These are phyloP conservation scores for Tuber melanosporum DNA, from an alignment of 495 filamentous ascomycete species.

Conservation along the genomic window DNA sequence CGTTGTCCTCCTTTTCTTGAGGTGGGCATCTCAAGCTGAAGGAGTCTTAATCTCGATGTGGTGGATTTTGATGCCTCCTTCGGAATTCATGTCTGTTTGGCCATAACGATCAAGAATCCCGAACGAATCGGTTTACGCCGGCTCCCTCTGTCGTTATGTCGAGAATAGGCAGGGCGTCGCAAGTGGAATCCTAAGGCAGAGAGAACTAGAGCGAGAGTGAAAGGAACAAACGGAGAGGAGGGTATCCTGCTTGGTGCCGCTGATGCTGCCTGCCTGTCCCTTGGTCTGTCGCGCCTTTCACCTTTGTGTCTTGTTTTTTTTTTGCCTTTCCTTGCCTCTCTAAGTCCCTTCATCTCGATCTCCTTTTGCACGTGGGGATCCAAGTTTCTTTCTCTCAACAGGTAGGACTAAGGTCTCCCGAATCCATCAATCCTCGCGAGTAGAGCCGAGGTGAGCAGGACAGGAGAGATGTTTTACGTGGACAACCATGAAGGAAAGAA, in stretches of 20 bases:
- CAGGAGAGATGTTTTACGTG: not conserved
- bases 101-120: not conserved
- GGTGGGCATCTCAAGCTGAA: not conserved
- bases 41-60: not conserved
- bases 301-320: not conserved
- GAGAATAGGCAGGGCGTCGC: not conserved
- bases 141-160: not conserved
- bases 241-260: not conserved
- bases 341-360: slow-evolving; percentile 33
- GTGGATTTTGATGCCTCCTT: not conserved
- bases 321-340: slow-evolving; percentile 17
- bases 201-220: not conserved
- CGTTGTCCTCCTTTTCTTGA: not conserved
- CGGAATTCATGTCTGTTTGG: slow-evolving; percentile 1
- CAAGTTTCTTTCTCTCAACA: slow-evolving; percentile 18
- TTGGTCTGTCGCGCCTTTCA: not conserved
- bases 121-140: slow-evolving; percentile 4
- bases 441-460: slow-evolving; percentile 17
- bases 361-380: slow-evolving; percentile 4
- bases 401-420: slow-evolving; percentile 17
- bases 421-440: slow-evolving; percentile 17
- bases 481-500: not conserved
- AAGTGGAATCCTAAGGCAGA: not conserved
- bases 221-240: not conserved
- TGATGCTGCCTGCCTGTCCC: not conserved